A percentile compares a stretch with the other conserved stretches of the same genome.
These are phyloP conservation scores for Austroboletus rostrupii DNA, from an alignment of 1,284 basidiomycete species.

Conservation along the genomic window DNA sequence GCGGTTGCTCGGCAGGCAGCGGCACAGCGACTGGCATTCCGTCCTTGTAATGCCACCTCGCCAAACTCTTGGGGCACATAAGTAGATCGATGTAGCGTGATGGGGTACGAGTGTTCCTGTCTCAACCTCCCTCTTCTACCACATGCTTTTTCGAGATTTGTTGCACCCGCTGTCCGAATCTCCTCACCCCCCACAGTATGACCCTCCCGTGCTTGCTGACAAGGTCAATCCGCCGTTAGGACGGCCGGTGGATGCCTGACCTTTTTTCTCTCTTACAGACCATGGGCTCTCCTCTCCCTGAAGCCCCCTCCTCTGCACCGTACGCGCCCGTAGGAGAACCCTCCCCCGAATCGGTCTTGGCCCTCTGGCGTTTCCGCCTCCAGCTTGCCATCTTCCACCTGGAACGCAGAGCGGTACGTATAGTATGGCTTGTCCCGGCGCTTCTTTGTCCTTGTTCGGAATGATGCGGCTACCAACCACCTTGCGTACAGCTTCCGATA, in stretches of 20 bases:
- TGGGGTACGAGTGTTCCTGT: background rate
- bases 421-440: background rate
- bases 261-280: background rate
- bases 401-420: slow-evolving; percentile 29
- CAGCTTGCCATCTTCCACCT: slow-evolving; percentile 19
- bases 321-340: background rate
- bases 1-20: slow-evolving; percentile 18
- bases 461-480: no score
- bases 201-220: background rate
- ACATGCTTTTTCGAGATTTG: slow-evolving; percentile 4
- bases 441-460: no score
- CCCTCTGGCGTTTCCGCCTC: slow-evolving; percentile 18
- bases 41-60: slow-evolving; percentile 3
- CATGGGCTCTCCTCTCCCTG: background rate
- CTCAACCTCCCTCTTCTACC: background rate
- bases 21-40: slow-evolving; percentile 1
- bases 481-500: slow-evolving; percentile 16
- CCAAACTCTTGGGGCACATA: slow-evolving; percentile 10
- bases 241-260: background rate
- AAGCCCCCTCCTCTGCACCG: background rate
- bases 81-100: slow-evolving; percentile 11
- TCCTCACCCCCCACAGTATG: background rate
- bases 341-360: slow-evolving; percentile 12
- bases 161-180: background rate
- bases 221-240: background rate